Percentiles rank a stretch among this genome's conserved stretches.
Evolutionary conservation across 345 rosid species (phyloP).

Genomic region (Stellera chamaejasme): DNA sequence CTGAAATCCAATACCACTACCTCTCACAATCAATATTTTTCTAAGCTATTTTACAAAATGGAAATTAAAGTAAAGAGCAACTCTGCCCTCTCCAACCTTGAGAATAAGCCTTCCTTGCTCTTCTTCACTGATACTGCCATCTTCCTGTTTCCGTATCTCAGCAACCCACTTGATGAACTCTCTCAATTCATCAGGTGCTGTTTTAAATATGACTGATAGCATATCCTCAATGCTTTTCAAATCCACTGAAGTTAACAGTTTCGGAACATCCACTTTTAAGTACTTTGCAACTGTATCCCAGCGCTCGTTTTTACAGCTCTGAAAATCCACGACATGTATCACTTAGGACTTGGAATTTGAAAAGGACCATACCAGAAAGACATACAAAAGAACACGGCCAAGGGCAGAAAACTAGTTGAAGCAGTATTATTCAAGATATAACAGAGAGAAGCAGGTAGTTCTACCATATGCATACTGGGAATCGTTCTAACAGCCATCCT

Average conservation of each 20-base stretch:
- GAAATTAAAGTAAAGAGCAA: background rate
- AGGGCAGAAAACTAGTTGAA: too few relatives aligned
- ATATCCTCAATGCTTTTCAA: constrained; percentile 10
- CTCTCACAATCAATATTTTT: background rate
- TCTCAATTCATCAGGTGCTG: constrained; percentile 12
- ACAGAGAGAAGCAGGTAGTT: too few relatives aligned
- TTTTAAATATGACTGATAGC: constrained; percentile 10
- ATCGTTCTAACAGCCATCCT: too few relatives aligned
- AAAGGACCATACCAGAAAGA: too few relatives aligned
- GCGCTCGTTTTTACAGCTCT: constrained; percentile 14
- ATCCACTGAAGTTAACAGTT: background rate
- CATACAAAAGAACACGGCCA: too few relatives aligned
- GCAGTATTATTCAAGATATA: too few relatives aligned
- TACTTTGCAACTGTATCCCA: constrained; percentile 15
- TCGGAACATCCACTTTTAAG: constrained; percentile 14
- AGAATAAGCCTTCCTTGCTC: constrained; percentile 16
- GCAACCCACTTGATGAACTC: constrained; percentile 22
- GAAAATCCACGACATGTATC: background rate
- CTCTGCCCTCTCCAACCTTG: constrained; percentile 5
- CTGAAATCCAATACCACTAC: constrained; percentile 9
- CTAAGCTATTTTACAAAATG: too few relatives aligned
- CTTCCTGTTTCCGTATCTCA: constrained; percentile 16
- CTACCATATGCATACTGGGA: too few relatives aligned
- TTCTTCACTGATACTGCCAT: constrained; percentile 15
- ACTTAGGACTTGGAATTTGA: too few relatives aligned